Evolutionary conservation across 768 basidiomycete genomes (phyloP), one percentile per base, ranked within the genome.

Genomic region (Neoboletus brunneissimus): DNA sequence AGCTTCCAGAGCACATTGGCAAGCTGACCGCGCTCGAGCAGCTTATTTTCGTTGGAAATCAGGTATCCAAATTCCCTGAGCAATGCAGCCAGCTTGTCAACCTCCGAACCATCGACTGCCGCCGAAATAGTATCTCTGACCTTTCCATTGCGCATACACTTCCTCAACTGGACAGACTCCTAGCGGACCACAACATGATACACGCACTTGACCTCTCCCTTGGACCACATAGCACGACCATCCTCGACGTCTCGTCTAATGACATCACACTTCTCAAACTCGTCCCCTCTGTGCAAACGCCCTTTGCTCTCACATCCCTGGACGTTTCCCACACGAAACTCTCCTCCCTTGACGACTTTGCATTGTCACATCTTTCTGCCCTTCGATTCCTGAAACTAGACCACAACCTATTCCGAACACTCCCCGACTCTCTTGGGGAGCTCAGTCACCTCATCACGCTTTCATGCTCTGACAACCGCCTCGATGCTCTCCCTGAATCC

Each of bases 261-360:
- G 91, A 96, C 62, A 89, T 95, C 61, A 94, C 91, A 0, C 83
- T 87, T 47, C 78, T 94, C 58, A 84, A 79, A 44, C 79, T 88
- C 38, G 76, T 78, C 23, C 83, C 78, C 31, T 80, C 78, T 23
- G 73, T 67, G 1, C 72, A 71, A n/a, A 69, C 54, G 5, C 76
- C 81, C 0, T 85, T 81, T 56, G 74, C 81, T 15, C 80, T 98
- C 34, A 90, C 87, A 3, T 78, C 81, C 20, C 82, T 99, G 27
- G 89, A 98, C 65, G 79, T 98, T 48, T 94, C 94, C 2, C 80
- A 91, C 61, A 87, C 89, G 47, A 96, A 96, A 69, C 81, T 98
- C 3, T 91, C 91, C 3, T 84, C 87, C 1, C 77, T 98, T 5
- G 88, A 93, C 55, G 86, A 91, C 55, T 74, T 81, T 37, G 82